Base-by-base conservation (phyloP, 345 rosid species). In the Citrus reticulata region DNA sequence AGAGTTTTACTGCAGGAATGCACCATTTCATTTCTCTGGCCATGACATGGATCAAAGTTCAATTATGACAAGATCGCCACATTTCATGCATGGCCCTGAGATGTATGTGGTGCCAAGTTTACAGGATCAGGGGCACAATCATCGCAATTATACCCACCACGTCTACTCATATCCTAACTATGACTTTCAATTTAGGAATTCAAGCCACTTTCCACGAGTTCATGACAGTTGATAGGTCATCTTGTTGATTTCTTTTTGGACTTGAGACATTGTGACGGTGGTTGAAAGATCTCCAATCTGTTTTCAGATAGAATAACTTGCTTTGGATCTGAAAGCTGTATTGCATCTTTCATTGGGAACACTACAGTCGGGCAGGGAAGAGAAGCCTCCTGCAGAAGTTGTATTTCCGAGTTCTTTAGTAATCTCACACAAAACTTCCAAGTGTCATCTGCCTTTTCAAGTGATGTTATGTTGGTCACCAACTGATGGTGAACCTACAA, bases 1-100 rank as follows among this genome's bases (percentile, higher is more conserved):
- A 65, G 84, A 69, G 78, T 78, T 67, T 58, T 74, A 79, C 63
- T 67, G 68, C 42, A 78, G 77, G 73, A 78, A 58, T 46, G 66
- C 78, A 24, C 81, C 80, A 40, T 72, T 74, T 68, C 55, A 37
- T n/a, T 65, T 66, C 10, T 10, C 74, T 11, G 25, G 76, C 14
- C 58, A 79, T 81, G 73, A 81, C n/a, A 37, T 42, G 79, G 82
- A 73, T 78, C 72, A 81, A 70, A 49, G 82, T 63, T 85, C 86
- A 72, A 79, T 73, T 58, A 68, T 60, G 82, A 80, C 51, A 73
- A 82, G 85, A 83, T 79, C 74, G 32, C 77, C 83, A 32, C 78
- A 62, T 73, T 82, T 73, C 10, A 78, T 83, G 65, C 77, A 75
- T 54, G 72, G 25, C 35, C 61, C 68, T 66, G 68, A 34, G 66